These are phyloP conservation scores for Lizanozyma gosingica DNA, from an alignment of 1,139 yeast genomes.

Conservation along the genomic window DNA sequence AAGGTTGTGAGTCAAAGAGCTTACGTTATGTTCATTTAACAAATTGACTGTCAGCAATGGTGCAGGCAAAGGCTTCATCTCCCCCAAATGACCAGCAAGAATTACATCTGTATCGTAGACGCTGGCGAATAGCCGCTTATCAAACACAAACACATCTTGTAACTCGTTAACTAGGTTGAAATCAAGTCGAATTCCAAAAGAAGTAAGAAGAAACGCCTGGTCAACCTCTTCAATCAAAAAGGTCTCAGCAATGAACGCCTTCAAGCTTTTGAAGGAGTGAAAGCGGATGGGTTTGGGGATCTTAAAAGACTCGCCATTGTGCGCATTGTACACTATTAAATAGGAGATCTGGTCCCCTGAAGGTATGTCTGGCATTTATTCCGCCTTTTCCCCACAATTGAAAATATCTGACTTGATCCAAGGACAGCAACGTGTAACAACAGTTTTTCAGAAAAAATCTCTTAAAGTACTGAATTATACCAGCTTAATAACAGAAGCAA, in stretches of 20 bases:
- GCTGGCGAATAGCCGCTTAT: conserved; percentile 23
- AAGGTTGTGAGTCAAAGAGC: conserved; percentile 14
- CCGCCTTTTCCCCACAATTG: too few relatives aligned
- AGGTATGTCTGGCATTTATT: conserved; percentile 5
- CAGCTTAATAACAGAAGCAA: too few relatives aligned
- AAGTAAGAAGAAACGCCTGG: conserved; percentile 31
- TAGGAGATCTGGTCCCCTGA: conserved; percentile 10
- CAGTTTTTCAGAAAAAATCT: too few relatives aligned
- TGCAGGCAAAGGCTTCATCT: conserved; percentile 7
- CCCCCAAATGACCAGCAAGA: not conserved
- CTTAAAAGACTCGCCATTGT: conserved; percentile 25
- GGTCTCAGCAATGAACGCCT: conserved; percentile 16
- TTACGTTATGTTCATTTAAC: conserved; percentile 1
- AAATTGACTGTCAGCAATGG: conserved; percentile 7
- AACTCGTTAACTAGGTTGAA: conserved; percentile 33
- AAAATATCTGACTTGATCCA: too few relatives aligned
- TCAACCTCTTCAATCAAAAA: conserved; percentile 16
- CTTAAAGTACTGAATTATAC: too few relatives aligned
- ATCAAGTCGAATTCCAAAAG: conserved; percentile 37
- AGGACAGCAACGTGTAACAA: too few relatives aligned
- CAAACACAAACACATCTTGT: conserved; percentile 31
- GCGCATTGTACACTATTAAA: conserved; percentile 31
- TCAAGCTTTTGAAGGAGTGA: conserved; percentile 21
- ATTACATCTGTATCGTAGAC: not conserved
- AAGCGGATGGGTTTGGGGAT: conserved; percentile 38